Conservation (phyloP, 2,329 filamentous ascomycete species). For the Beauveria brongniartii region DNA sequence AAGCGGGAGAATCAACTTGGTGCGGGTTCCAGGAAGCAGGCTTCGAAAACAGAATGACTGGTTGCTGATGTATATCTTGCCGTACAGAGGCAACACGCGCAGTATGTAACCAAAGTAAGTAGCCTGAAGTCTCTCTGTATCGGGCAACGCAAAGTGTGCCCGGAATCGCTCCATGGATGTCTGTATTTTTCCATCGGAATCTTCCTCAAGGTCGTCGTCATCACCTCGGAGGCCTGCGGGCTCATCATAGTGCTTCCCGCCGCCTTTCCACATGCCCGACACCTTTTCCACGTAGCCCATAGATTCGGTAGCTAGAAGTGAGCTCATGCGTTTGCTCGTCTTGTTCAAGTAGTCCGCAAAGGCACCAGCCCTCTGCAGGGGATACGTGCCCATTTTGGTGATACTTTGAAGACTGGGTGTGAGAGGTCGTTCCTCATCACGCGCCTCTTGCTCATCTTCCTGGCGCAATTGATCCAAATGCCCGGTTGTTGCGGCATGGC, state of each 20-base stretch:
- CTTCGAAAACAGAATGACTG: constrained; percentile 88
- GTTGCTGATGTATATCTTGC: constrained; percentile 91
- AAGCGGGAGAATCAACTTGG: constrained; percentile 84
- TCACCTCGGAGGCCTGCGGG: constrained; percentile 43
- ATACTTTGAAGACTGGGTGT: constrained; percentile 44
- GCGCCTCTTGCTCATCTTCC: background rate
- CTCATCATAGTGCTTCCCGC: constrained; percentile 77
- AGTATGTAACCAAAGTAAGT: constrained; percentile 92
- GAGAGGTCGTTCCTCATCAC: constrained; percentile 4
- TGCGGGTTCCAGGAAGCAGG: constrained; percentile 77
- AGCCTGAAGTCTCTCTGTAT: constrained; percentile 73
- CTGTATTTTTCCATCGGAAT: constrained; percentile 56
- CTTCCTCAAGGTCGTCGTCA: constrained; percentile 46
- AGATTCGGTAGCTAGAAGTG: constrained; percentile 75
- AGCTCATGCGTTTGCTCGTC: constrained; percentile 74
- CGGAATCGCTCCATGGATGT: constrained; percentile 74
- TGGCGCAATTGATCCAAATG: constrained; percentile 3
- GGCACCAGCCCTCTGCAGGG: constrained; percentile 73
- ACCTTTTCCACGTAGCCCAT: constrained; percentile 97
- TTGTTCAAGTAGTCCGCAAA: constrained; percentile 77
- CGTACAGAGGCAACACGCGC: constrained; percentile 82
- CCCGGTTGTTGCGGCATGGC: constrained; percentile 9
- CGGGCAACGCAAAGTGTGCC: constrained; percentile 81
- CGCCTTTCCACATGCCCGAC: constrained; percentile 92
- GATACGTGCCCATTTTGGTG: constrained; percentile 60